Evolutionary conservation across 768 basidiomycete species (phyloP).

Genomic region (Ephemerocybe angulata): DNA sequence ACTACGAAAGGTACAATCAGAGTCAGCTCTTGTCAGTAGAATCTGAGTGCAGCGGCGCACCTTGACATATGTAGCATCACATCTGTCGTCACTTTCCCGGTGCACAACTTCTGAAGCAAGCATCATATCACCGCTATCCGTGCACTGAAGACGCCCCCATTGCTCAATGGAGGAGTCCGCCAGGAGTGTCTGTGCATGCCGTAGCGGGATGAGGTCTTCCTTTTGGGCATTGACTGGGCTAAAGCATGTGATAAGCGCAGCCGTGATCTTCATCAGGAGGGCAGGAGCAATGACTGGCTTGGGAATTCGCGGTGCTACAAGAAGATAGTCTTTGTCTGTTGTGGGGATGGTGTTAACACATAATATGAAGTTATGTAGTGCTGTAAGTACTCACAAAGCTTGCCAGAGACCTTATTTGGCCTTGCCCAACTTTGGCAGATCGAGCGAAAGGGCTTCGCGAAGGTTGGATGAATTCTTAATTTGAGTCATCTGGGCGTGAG

Average conservation of each 20-base stretch:
- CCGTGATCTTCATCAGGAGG: neutral
- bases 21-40: neutral
- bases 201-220: neutral
- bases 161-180: neutral
- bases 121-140: neutral
- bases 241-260: neutral
- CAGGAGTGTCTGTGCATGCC: neutral
- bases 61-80: neutral
- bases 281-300: neutral
- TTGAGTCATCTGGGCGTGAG: neutral
- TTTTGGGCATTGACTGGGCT: neutral
- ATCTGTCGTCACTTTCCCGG: neutral
- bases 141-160: neutral
- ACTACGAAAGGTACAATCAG: neutral
- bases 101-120: conserved; percentile 3
- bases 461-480: neutral
- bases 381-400: neutral
- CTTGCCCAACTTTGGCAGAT: neutral
- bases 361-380: neutral
- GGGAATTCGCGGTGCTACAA: neutral
- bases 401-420: too few relatives aligned
- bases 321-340: neutral
- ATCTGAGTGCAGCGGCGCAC: neutral
- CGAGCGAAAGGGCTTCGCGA: neutral
- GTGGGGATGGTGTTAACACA: neutral